Conservation (phyloP, 805 yeast species). For the Nakazawaea sp. region DNA sequence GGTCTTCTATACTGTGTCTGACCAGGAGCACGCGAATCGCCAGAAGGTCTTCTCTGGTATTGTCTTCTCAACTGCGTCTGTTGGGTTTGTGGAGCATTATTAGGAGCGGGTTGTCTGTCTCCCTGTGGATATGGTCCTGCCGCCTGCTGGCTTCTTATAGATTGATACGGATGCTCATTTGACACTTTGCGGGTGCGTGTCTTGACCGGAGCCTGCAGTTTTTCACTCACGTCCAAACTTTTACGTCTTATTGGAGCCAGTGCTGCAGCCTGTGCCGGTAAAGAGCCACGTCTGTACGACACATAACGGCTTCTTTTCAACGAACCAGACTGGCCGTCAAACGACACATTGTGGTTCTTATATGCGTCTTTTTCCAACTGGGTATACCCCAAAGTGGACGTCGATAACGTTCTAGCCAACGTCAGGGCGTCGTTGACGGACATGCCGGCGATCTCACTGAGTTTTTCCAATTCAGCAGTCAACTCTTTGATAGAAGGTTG, state of each 20-base stretch:
- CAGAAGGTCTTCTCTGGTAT: too few species aligned
- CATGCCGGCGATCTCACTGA: slow-evolving; percentile 73
- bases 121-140: slow-evolving; percentile 4
- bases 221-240: slow-evolving; percentile 11
- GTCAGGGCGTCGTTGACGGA: slow-evolving; percentile 78
- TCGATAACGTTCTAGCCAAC: slow-evolving; percentile 71
- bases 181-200: slow-evolving; percentile 11
- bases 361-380: slow-evolving; percentile 39
- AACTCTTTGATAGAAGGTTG: slow-evolving; percentile 62
- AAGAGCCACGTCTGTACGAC: slow-evolving; percentile 35
- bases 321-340: slow-evolving; percentile 8
- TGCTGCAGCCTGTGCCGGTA: too few species aligned
- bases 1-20: too few species aligned
- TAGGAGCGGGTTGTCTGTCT: too few species aligned
- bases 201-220: slow-evolving; percentile 1
- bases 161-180: slow-evolving; percentile 4
- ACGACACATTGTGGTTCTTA: slow-evolving; percentile 13
- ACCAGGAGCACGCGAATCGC: too few species aligned
- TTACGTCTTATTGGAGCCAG: neutral
- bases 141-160: slow-evolving; percentile 5
- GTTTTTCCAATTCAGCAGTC: slow-evolving; percentile 66
- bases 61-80: too few species aligned
- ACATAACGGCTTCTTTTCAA: slow-evolving; percentile 42
- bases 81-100: too few species aligned
- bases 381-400: slow-evolving; percentile 57